These are phyloP conservation scores for Heterobasidion parviporum DNA, from an alignment of 1,284 basidiomycete genomes.

Conservation along the genomic window DNA sequence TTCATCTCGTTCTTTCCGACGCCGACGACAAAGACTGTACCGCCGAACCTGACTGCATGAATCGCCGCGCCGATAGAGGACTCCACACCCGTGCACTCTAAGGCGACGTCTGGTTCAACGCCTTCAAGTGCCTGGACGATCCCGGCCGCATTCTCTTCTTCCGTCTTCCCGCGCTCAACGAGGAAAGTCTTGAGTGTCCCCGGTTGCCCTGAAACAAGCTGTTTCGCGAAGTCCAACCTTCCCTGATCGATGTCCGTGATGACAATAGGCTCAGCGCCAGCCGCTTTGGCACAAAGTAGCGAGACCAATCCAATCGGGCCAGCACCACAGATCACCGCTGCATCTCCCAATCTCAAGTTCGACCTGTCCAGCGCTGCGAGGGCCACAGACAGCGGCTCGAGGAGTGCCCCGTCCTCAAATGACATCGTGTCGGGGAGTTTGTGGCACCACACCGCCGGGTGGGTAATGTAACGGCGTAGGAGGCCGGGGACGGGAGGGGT, in stretches of 20 bases:
- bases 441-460: constrained; percentile 59
- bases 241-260: constrained; percentile 77
- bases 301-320: constrained; percentile 83
- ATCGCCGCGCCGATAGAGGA: constrained; percentile 15
- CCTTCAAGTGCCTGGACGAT: constrained; percentile 43
- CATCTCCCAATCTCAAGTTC: constrained; percentile 51
- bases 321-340: constrained; percentile 57
- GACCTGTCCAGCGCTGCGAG: constrained; percentile 56
- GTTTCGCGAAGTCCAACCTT: constrained; percentile 76
- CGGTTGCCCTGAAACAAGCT: constrained; percentile 56
- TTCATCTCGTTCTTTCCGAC: constrained; percentile 46
- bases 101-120: constrained; percentile 34
- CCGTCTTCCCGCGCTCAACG: constrained; percentile 29
- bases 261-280: constrained; percentile 71
- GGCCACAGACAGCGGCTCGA: constrained; percentile 55
- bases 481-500: constrained; percentile 56
- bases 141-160: constrained; percentile 39
- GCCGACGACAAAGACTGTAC: constrained; percentile 59
- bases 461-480: constrained; percentile 17
- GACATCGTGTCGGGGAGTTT: constrained; percentile 48
- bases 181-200: constrained; percentile 39
- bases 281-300: constrained; percentile 72
- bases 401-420: constrained; percentile 56
- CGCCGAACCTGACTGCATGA: constrained; percentile 35
- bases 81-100: constrained; percentile 74